Percentiles rank a stretch among this genome's conserved stretches.
Evolutionary conservation across 805 yeast species (phyloP).

Genomic region (Candida cerambycidarum): DNA sequence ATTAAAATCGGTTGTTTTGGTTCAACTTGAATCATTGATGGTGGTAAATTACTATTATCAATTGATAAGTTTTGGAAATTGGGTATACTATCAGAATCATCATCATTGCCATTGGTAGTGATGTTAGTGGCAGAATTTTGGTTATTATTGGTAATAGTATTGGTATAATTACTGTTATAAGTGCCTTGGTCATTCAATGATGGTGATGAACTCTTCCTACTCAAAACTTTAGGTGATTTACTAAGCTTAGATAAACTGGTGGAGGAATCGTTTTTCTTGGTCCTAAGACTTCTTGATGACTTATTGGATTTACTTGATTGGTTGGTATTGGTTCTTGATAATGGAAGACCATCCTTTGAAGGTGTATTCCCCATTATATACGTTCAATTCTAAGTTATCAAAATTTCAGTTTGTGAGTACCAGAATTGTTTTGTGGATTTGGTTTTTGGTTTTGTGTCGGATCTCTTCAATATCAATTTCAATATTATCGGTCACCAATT

Average conservation of each 20-base stretch:
- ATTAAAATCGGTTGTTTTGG: conserved; percentile 75
- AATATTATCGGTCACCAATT: not conserved
- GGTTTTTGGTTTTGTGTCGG: no score
- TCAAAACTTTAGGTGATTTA: conserved; percentile 26
- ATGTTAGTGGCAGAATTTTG: conserved; percentile 4
- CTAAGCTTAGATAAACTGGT: conserved; percentile 19
- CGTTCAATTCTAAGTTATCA: not conserved
- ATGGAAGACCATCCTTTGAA: conserved; percentile 50
- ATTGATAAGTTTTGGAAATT: conserved; percentile 10
- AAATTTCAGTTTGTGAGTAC: not conserved
- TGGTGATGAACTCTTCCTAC: conserved; percentile 28
- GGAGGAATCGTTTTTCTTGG: conserved; percentile 12
- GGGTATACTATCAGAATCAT: conserved; percentile 15
- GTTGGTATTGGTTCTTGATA: conserved; percentile 55
- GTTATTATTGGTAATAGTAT: not conserved
- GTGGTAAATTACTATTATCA: conserved; percentile 45
- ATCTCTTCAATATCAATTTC: no score
- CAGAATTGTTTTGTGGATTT: not conserved
- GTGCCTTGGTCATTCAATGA: not conserved
- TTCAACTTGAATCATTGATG: conserved; percentile 66
- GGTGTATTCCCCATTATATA: conserved; percentile 51
- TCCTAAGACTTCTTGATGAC: conserved; percentile 12
- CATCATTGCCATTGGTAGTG: conserved; percentile 10
- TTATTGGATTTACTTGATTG: conserved; percentile 40
- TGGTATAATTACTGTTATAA: not conserved